These are phyloP conservation scores for Backusella parvicylindrica DNA, from an alignment of 192 early-diverging fungal species.

Conservation along the genomic window DNA sequence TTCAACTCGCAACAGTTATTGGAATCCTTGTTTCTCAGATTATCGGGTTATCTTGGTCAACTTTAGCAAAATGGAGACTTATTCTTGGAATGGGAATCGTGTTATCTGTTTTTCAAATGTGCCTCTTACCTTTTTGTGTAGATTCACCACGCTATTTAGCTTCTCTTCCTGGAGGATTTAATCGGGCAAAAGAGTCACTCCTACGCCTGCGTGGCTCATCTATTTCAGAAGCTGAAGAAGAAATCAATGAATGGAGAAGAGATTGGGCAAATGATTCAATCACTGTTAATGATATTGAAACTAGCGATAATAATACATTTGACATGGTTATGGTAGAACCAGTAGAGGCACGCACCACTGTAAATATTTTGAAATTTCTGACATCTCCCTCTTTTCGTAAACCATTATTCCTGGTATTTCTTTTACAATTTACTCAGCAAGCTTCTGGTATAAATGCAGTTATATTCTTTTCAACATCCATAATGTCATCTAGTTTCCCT, in stretches of 20 bases:
- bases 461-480: slow-evolving; percentile 81
- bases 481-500: slow-evolving; percentile 61
- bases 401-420: slow-evolving; percentile 59
- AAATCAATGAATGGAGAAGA: slow-evolving; percentile 48
- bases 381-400: slow-evolving; percentile 50
- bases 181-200: slow-evolving; percentile 53
- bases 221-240: slow-evolving; percentile 43
- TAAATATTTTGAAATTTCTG: slow-evolving; percentile 42
- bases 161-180: slow-evolving; percentile 44
- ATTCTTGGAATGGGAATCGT: slow-evolving; percentile 62
- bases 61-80: slow-evolving; percentile 63
- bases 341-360: background rate
- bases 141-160: slow-evolving; percentile 77
- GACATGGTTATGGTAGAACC: background rate
- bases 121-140: slow-evolving; percentile 69
- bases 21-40: slow-evolving; percentile 79
- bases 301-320: background rate
- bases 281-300: slow-evolving; percentile 7
- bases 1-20: slow-evolving; percentile 80
- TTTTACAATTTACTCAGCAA: slow-evolving; percentile 81
- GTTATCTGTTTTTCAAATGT: slow-evolving; percentile 58
- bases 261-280: slow-evolving; percentile 22
- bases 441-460: slow-evolving; percentile 90
- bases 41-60: slow-evolving; percentile 60
- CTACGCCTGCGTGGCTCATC: slow-evolving; percentile 49